Evolutionary conservation across 1,284 basidiomycete genomes (phyloP), one percentile per base, ranked within the genome.

Genomic region (Heliocybe sulcata): DNA sequence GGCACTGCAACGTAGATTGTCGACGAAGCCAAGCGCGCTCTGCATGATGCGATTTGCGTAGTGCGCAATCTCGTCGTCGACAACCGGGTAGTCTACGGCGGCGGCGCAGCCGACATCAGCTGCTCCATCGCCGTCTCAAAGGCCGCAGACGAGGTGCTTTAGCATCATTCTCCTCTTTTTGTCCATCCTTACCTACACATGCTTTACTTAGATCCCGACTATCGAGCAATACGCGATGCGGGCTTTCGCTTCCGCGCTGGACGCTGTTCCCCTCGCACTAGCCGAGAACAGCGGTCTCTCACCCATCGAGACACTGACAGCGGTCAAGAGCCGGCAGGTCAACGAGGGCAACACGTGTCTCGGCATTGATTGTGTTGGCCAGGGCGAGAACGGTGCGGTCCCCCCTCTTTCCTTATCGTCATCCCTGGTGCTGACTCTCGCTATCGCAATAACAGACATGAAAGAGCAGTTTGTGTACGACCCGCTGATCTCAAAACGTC

Each of bases 221-320:
- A 96, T 99, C 65, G 96, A 99, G 73, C 96, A 99, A 77, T 99
- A 99, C 68, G 96, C 96, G 1, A 98, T 99, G 95, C 90, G 96
- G 47, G 95, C 96, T 16, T 99, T 98, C 68, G 83, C 96, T 1
- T 90, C 91, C 27, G 96, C 96, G 10, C 76, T 99, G 8, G 96
- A 99, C 65, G 82, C 94, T 10, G 77, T 98, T 53, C 97, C 97
- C 8, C 82, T 98, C 16, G 96, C 97, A 1, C 78, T 99, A 10
- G 96, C 97, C 3, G 97, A 99, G 72, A 99, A 99, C 78, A 96
- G 93, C 60, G 96, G 96, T 53, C 74, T 98, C 54, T 89, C 92
- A 26, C 97, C 96, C 10, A 99, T 99, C 63, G 94, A 98, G 73
- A 98, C 94, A 2, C 80, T 99, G 20, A 87, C 96, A 1, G 90